Evolutionary conservation across 345 rosid genomes (phyloP).

Genomic region (Salix dunnii): DNA sequence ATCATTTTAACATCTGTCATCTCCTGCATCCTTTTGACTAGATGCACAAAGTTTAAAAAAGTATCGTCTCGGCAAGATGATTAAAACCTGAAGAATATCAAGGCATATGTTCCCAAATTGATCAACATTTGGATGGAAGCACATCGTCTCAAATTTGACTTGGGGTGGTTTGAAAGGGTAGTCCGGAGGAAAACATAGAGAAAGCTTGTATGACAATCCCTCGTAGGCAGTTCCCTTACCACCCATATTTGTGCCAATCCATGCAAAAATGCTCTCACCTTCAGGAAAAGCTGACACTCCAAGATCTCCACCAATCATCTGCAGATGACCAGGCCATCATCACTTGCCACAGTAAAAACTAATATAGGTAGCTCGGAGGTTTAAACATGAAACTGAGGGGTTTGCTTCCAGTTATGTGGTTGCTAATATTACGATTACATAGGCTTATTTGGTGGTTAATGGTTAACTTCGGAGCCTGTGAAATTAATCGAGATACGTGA

Average conservation of each 20-base stretch:
- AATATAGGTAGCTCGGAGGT: background rate
- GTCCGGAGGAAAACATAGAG: constrained; percentile 23
- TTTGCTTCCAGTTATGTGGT: no score
- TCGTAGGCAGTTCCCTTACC: constrained; percentile 25
- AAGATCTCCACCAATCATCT: constrained; percentile 29
- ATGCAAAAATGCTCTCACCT: constrained; percentile 28
- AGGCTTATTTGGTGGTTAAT: no score
- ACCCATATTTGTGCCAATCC: constrained; percentile 32
- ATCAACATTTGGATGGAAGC: constrained; percentile 36
- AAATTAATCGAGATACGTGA: no score
- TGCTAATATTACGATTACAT: no score
- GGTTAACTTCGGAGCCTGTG: rapidly evolving
- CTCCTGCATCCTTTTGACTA: background rate
- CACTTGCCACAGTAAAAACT: background rate
- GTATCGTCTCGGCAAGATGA: background rate
- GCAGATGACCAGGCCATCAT: background rate
- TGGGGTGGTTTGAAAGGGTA: constrained; percentile 32
- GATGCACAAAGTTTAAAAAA: background rate
- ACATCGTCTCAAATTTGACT: constrained; percentile 27
- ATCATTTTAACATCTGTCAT: background rate
- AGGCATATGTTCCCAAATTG: constrained; percentile 35
- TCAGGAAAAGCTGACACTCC: constrained; percentile 34
- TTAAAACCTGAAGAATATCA: constrained; percentile 32
- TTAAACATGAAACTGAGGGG: rapidly evolving
- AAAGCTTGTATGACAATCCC: constrained; percentile 29